Evolutionary conservation across 2,329 filamentous ascomycete genomes (phyloP).

Genomic region (Lithohypha guttulata): DNA sequence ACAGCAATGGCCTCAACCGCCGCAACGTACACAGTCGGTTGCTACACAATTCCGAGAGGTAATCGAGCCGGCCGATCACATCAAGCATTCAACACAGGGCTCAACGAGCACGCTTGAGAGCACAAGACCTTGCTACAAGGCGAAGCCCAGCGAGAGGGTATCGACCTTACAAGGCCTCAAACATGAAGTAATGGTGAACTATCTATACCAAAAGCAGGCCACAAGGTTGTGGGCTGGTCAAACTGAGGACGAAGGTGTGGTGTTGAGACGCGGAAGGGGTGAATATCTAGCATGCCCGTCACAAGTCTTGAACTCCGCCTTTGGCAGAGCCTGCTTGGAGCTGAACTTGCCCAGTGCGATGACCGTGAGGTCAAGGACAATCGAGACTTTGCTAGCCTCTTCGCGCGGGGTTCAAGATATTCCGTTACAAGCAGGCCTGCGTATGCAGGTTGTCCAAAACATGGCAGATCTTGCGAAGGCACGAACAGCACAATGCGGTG

Average conservation of each 20-base stretch:
- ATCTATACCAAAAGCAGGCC: conserved; percentile 70
- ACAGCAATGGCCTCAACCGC: too few species aligned
- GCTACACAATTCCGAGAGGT: too few species aligned
- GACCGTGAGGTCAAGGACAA: conserved; percentile 69
- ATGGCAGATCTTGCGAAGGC: conserved; percentile 60
- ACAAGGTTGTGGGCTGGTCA: conserved; percentile 63
- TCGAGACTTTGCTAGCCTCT: conserved; percentile 66
- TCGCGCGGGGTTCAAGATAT: conserved; percentile 63
- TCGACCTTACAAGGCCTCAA: conserved; percentile 55
- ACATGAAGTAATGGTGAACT: conserved; percentile 75
- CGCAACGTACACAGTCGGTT: too few species aligned
- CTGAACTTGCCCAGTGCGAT: conserved; percentile 68
- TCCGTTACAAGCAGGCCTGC: conserved; percentile 64
- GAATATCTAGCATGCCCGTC: conserved; percentile 65
- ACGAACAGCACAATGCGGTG: conserved; percentile 69
- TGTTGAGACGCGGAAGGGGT: conserved; percentile 57
- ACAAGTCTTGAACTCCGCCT: conserved; percentile 49
- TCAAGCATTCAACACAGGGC: too few species aligned
- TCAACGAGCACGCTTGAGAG: too few species aligned
- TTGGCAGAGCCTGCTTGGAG: conserved; percentile 54
- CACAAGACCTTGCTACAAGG: too few species aligned
- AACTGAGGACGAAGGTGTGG: conserved; percentile 58
- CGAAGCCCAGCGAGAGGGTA: too few species aligned
- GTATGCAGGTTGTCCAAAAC: conserved; percentile 63
- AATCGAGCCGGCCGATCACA: too few species aligned